phyloP scores from a whole-genome alignment of 768 basidiomycete species.

The Leccinellum rugosiceps region DNA sequence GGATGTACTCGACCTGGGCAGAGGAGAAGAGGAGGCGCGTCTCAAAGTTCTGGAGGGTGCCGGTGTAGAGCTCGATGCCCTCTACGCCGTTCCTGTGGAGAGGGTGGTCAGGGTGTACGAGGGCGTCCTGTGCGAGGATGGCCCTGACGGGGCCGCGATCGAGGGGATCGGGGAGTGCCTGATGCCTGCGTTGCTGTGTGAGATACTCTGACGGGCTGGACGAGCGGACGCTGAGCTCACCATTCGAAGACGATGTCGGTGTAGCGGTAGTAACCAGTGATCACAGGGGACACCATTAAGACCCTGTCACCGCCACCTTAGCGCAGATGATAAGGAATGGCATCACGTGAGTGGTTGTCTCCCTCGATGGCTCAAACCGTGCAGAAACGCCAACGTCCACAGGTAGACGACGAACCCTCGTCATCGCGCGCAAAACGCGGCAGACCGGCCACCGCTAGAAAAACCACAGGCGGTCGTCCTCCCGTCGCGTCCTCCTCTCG shows the following conservation, averaged over 20 bases:
- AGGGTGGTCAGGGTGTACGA: conserved; percentile 72
- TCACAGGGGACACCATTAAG: conserved; percentile 38
- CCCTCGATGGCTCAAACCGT: conserved; percentile 64
- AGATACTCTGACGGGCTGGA: not conserved
- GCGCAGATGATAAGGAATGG: too few species aligned
- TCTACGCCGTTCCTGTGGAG: conserved; percentile 57
- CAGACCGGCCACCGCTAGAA: conserved; percentile 68
- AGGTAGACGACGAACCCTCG: conserved; percentile 29
- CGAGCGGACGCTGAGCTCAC: conserved; percentile 34
- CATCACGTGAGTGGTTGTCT: not conserved
- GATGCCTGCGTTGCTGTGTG: conserved; percentile 41
- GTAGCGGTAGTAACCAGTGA: conserved; percentile 78
- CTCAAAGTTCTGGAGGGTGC: conserved; percentile 74
- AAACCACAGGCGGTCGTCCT: conserved; percentile 69
- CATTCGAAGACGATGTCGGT: conserved; percentile 86
- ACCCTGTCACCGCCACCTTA: not conserved
- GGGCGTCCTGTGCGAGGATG: conserved; percentile 63
- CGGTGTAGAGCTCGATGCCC: conserved; percentile 72
- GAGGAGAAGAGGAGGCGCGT: conserved; percentile 80
- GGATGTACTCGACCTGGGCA: conserved; percentile 78
- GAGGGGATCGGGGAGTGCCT: conserved; percentile 52
- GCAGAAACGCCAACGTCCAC: conserved; percentile 44
- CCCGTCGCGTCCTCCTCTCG: conserved; percentile 29
- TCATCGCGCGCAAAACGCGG: conserved; percentile 41
- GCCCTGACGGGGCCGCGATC: conserved; percentile 67